Conservation (phyloP, 805 yeast genomes). For the Nakazawaea ishiwadae region DNA sequence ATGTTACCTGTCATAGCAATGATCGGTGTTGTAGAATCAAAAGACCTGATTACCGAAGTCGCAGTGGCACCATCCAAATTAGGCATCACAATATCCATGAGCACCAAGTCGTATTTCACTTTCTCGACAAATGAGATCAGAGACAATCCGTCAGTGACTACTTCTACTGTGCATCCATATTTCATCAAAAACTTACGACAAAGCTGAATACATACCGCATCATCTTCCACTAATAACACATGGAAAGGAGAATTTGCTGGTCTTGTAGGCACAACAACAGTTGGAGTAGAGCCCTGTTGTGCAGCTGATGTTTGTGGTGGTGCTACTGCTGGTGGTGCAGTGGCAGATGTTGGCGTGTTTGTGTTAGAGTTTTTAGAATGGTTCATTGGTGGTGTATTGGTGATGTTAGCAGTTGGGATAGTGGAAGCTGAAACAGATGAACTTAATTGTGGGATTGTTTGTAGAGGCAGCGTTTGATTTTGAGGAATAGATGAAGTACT, state of each 20-base stretch:
- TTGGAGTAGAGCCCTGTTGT: conserved; percentile 2
- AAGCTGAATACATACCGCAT: conserved; percentile 73
- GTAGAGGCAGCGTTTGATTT: conserved; percentile 15
- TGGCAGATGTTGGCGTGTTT: conserved; percentile 8
- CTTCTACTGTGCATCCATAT: conserved; percentile 90
- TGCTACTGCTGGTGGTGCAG: background rate
- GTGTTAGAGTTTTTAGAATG: background rate
- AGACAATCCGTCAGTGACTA: conserved; percentile 86
- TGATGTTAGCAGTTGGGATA: background rate
- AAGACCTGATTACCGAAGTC: conserved; percentile 79
- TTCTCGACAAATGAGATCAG: conserved; percentile 77
- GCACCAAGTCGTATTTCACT: conserved; percentile 66
- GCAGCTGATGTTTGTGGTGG: conserved; percentile 3
- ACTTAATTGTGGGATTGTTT: conserved; percentile 1
- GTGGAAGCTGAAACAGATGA: background rate
- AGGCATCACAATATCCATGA: conserved; percentile 91
- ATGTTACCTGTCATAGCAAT: conserved; percentile 94
- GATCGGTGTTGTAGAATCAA: conserved; percentile 82
- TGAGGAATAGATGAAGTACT: conserved; percentile 9
- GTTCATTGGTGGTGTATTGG: conserved; percentile 5
- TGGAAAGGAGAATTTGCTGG: conserved; percentile 44
- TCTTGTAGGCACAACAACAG: conserved; percentile 16
- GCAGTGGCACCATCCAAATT: conserved; percentile 88
- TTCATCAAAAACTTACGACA: conserved; percentile 79
- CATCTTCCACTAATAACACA: conserved; percentile 77